These are phyloP conservation scores for Hygrophoropsis aurantiaca DNA, from an alignment of 768 basidiomycete species.

Conservation along the genomic window DNA sequence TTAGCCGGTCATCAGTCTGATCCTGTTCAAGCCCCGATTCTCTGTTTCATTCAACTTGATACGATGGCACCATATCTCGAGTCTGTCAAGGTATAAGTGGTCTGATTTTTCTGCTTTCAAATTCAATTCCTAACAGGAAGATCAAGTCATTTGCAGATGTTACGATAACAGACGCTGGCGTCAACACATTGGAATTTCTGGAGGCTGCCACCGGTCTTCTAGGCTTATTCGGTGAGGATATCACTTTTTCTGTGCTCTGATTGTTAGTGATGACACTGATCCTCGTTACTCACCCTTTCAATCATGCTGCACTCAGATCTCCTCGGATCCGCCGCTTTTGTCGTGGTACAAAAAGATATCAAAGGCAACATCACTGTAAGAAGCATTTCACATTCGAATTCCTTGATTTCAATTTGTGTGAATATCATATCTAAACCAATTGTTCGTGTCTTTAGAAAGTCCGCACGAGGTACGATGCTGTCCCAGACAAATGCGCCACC, in stretches of 20 bases:
- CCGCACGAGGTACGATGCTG: conserved; percentile 69
- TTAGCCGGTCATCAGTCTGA: too few relatives aligned
- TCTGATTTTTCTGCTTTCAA: neutral
- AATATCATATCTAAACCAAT: too few relatives aligned
- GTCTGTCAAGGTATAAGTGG: conserved; percentile 55
- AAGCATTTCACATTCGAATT: too few relatives aligned
- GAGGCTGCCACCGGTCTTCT: conserved; percentile 88
- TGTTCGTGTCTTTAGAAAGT: too few relatives aligned
- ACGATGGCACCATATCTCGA: conserved; percentile 77
- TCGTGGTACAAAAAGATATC: conserved; percentile 80
- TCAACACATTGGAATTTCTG: conserved; percentile 86
- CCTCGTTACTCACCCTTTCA: neutral
- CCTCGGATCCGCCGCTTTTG: conserved; percentile 82
- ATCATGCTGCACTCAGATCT: conserved; percentile 77
- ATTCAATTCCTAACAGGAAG: neutral
- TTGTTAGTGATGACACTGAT: neutral
- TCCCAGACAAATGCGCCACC: conserved; percentile 65
- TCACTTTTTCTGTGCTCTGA: conserved; percentile 1
- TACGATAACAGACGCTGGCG: conserved; percentile 77
- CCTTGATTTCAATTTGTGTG: conserved; percentile 1
- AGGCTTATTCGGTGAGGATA: conserved; percentile 77
- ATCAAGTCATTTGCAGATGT: conserved; percentile 92
- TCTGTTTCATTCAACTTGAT: neutral
- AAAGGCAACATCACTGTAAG: conserved; percentile 88
- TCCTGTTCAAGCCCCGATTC: too few relatives aligned